phyloP scores from a whole-genome alignment of 2,329 filamentous ascomycete genomes.

The Ploettnerulaceae sp. region DNA sequence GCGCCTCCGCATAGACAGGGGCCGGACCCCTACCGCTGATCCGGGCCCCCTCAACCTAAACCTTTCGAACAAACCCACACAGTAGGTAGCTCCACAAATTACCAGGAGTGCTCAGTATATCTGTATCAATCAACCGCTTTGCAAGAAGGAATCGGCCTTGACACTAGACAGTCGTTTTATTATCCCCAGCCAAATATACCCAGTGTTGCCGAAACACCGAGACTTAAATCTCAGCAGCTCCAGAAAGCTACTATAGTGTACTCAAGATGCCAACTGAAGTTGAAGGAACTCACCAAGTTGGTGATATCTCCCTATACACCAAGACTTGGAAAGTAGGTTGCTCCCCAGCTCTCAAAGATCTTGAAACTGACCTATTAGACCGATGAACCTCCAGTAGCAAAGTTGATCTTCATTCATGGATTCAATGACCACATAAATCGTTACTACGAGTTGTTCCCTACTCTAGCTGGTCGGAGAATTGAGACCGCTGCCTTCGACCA shows the following conservation, averaged over 20 bases:
- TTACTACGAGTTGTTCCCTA: slow-evolving; percentile 70
- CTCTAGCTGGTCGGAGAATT: slow-evolving; percentile 66
- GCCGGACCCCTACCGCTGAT: neutral
- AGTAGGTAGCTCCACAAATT: neutral
- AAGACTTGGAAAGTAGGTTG: slow-evolving; percentile 32
- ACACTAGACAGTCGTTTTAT: no score
- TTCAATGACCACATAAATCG: slow-evolving; percentile 82
- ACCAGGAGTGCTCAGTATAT: neutral
- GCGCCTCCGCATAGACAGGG: slow-evolving; percentile 1
- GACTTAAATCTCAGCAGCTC: neutral
- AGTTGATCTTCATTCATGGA: slow-evolving; percentile 79
- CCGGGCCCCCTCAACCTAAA: neutral
- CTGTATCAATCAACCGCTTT: no score
- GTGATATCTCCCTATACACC: slow-evolving; percentile 31
- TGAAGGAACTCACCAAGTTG: slow-evolving; percentile 32
- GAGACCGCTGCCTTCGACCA: slow-evolving; percentile 78
- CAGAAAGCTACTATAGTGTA: neutral
- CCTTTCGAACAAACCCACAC: neutral
- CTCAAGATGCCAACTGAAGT: slow-evolving; percentile 30
- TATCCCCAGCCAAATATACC: no score
- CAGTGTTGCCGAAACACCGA: neutral
- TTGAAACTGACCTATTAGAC: slow-evolving; percentile 23
- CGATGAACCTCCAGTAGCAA: slow-evolving; percentile 48
- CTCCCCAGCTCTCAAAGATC: neutral
- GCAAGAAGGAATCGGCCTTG: no score